phyloP scores from a whole-genome alignment of 2,329 filamentous ascomycete genomes.

The Orbilia blumenaviensis region DNA sequence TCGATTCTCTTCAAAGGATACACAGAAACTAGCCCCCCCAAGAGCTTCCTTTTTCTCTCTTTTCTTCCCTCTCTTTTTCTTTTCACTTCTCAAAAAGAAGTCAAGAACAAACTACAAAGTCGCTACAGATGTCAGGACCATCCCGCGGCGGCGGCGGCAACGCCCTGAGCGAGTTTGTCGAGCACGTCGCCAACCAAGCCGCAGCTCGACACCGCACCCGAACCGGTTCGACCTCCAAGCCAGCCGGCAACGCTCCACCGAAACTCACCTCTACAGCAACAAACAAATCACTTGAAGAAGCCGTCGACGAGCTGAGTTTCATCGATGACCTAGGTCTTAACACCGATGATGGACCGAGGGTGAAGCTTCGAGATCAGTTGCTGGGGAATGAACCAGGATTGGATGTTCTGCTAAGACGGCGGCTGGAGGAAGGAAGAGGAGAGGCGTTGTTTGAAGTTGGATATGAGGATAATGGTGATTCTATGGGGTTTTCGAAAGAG shows the following conservation, averaged over 20 bases:
- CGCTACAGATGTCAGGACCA: conserved; percentile 41
- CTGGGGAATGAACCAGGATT: conserved; percentile 71
- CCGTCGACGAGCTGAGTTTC: conserved; percentile 84
- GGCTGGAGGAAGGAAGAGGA: conserved; percentile 83
- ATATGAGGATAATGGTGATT: conserved; percentile 86
- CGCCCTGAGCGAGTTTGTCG: conserved; percentile 93
- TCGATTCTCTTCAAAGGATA: too few species aligned
- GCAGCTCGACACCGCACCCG: conserved; percentile 69
- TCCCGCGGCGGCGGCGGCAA: conserved; percentile 46
- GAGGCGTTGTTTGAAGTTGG: conserved; percentile 93
- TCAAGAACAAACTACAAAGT: not conserved
- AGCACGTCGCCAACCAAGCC: conserved; percentile 96
- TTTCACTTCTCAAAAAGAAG: not conserved
- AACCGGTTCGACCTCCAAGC: conserved; percentile 24
- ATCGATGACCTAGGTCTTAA: conserved; percentile 79
- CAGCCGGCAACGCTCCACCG: conserved; percentile 61
- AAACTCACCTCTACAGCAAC: conserved; percentile 59
- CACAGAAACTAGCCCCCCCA: too few species aligned
- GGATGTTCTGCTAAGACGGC: conserved; percentile 71
- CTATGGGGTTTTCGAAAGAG: conserved; percentile 76
- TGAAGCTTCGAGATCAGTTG: conserved; percentile 79
- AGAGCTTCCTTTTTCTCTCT: too few species aligned
- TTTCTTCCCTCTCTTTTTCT: too few species aligned
- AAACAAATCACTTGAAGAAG: conserved; percentile 57
- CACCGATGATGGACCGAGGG: conserved; percentile 66